Conservation (phyloP, 345 rosid genomes). For the Eucalyptus marginata region DNA sequence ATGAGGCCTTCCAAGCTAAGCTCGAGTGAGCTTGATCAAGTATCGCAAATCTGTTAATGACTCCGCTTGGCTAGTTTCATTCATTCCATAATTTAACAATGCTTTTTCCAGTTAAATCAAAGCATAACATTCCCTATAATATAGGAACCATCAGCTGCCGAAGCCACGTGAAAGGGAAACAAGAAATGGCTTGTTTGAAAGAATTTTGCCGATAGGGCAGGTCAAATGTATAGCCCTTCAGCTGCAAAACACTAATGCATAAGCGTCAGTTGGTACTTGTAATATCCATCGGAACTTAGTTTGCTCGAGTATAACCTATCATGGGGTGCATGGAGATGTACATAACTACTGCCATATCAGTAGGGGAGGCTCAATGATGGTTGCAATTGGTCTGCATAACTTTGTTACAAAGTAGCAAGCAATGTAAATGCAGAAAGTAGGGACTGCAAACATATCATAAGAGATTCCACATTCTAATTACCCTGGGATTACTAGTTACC, state of each 20-base stretch:
- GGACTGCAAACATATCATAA: not conserved
- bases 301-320: not conserved
- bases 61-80: not conserved
- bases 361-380: not conserved
- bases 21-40: not conserved
- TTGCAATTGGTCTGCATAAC: not conserved
- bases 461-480: not conserved
- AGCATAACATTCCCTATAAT: not conserved
- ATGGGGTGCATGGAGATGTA: not conserved
- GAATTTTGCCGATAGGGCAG: not conserved
- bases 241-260: not conserved
- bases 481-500: not conserved
- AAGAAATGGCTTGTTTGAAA: not conserved
- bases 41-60: not conserved
- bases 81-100: not conserved
- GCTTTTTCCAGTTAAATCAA: not conserved
- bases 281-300: not conserved
- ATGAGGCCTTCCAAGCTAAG: not conserved
- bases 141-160: not conserved
- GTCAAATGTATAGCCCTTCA: not conserved
- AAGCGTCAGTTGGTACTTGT: not conserved
- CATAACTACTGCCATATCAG: not conserved
- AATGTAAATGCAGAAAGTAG: not conserved
- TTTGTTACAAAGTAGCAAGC: not conserved
- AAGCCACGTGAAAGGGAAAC: not conserved